These are phyloP conservation scores for Tuber umbilicatum DNA, from an alignment of 495 filamentous ascomycete species.

Conservation along the genomic window DNA sequence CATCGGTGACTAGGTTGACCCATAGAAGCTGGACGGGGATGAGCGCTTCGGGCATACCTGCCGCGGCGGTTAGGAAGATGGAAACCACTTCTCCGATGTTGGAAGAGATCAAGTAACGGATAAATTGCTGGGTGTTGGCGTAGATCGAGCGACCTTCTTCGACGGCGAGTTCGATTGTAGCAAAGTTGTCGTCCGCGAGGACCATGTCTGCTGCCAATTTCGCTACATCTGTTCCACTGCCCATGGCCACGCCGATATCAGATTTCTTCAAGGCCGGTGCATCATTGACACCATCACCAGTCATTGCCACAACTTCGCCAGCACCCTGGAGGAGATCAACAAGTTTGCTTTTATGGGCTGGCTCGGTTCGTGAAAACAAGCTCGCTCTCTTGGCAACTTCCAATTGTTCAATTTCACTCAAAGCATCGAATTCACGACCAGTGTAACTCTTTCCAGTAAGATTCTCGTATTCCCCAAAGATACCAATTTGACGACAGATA, in stretches of 20 bases:
- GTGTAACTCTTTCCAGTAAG: slow-evolving; percentile 89
- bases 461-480: slow-evolving; percentile 78
- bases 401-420: slow-evolving; percentile 71
- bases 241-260: slow-evolving; percentile 99
- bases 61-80: slow-evolving; percentile 94
- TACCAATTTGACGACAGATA: slow-evolving; percentile 93
- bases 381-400: slow-evolving; percentile 77
- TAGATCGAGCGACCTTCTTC: slow-evolving; percentile 98
- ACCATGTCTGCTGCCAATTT: slow-evolving; percentile 99
- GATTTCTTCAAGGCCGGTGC: slow-evolving; percentile 97
- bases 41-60: slow-evolving; percentile 96
- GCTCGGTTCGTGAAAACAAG: slow-evolving; percentile 96
- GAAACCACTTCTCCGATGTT: slow-evolving; percentile 99
- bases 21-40: slow-evolving; percentile 96
- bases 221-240: slow-evolving; percentile 93
- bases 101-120: slow-evolving; percentile 96
- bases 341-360: slow-evolving; percentile 87
- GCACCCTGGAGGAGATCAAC: slow-evolving; percentile 91
- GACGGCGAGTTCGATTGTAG: slow-evolving; percentile 90
- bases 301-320: slow-evolving; percentile 98
- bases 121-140: slow-evolving; percentile 99
- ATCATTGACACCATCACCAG: slow-evolving; percentile 98
- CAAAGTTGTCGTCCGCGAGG: slow-evolving; percentile 96
- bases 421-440: slow-evolving; percentile 84
- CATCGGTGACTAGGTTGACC: slow-evolving; percentile 99